Base-by-base conservation (phyloP, 1,139 yeast genomes). In the Candida sanyaensis region DNA sequence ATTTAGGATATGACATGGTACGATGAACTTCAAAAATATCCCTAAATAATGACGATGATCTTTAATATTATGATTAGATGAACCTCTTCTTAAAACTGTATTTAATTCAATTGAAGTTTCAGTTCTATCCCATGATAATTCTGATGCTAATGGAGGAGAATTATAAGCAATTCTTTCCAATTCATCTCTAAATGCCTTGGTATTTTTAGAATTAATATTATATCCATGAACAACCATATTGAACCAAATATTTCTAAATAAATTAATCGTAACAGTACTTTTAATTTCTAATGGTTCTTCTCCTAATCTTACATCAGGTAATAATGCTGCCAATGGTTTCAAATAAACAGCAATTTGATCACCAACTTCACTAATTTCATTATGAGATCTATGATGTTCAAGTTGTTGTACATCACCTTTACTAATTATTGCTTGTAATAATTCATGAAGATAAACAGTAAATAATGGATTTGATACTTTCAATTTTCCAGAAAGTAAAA, bases 141-240 rank as follows among this genome's bases (percentile, higher is more conserved):
- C 97, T 2, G 96, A 87, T 0, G 96, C 97, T 50, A 95, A 78
- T 0, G 98, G 96, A 5, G 99, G 99, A 5, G 97, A 80, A 59
- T 81, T 87, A 59, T 86, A 82, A 0, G 99, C 98, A 58, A 95
- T 88, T 49, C 84, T 73, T 58, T 80, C 77, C 46, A 95, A 73
- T 33, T 80, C 82, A 0, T 53, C 52, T 47, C 68, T 62, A 58
- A 80, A 77, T 9, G 69, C 66, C 47, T 72, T 68, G 9, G 84
- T 78, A 58, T 83, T 71, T 11, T 75, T 73, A 0, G 96, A 84
- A 44, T 78, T 77, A 45, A 76, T 73, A 24, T 85, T 80, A 62
- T 84, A 91, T 0, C 99, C 99, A 65, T 93, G 97, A 39, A 92
- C 89, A 4, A 87, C 95, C 80, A 93, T 77, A 61, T 92, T 93